phyloP scores from a whole-genome alignment of 768 basidiomycete species.

The Lanmaoa rubissima region DNA sequence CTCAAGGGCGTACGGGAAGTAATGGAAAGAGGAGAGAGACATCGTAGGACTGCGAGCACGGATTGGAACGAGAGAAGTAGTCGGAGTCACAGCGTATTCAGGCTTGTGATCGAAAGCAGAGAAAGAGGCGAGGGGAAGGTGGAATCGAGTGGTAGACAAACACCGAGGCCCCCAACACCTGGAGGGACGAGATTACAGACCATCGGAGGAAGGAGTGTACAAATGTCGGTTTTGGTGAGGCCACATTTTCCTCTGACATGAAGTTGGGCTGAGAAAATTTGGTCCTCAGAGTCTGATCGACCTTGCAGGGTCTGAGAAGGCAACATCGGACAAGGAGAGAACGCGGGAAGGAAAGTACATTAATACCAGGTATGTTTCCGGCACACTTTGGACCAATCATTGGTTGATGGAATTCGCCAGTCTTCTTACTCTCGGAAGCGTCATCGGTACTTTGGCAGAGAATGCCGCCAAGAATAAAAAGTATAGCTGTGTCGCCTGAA shows the following conservation, averaged over 20 bases:
- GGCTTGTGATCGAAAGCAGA: constrained; percentile 88
- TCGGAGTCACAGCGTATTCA: constrained; percentile 91
- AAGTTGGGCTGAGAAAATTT: background rate
- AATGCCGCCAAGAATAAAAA: constrained; percentile 75
- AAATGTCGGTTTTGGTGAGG: constrained; percentile 69
- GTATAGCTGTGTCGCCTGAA: constrained; percentile 34
- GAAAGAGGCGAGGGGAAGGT: constrained; percentile 56
- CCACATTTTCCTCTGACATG: background rate
- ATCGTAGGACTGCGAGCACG: constrained; percentile 90
- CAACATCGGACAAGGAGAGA: constrained; percentile 92
- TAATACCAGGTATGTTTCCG: constrained; percentile 66
- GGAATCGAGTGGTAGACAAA: constrained; percentile 43
- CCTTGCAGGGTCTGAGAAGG: constrained; percentile 94
- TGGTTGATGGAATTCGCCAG: constrained; percentile 36
- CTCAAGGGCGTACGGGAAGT: constrained; percentile 84
- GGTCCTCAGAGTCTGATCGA: constrained; percentile 78
- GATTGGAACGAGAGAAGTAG: constrained; percentile 98
- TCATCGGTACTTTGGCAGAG: constrained; percentile 90
- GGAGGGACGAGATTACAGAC: constrained; percentile 70
- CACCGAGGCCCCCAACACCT: constrained; percentile 54
- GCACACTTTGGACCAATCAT: too few relatives aligned
- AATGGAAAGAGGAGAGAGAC: constrained; percentile 79
- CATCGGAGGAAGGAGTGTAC: constrained; percentile 75
- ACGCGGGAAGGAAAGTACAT: constrained; percentile 97
- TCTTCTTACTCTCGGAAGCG: constrained; percentile 87